phyloP scores from a whole-genome alignment of 1,284 basidiomycete species.

The Taiwanofungus camphoratus region DNA sequence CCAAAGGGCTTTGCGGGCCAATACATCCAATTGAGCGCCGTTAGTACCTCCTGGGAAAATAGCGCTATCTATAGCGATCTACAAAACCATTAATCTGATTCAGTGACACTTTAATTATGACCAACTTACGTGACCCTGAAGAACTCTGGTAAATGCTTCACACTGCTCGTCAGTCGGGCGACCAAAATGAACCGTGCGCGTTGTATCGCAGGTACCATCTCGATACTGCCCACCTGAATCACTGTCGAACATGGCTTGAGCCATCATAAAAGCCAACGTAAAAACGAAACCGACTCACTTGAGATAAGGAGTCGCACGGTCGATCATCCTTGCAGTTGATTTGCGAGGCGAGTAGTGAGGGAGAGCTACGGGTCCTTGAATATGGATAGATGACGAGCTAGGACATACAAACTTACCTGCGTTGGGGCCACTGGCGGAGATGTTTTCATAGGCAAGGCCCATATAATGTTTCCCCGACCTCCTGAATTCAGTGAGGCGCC shows the following conservation, averaged over 20 bases:
- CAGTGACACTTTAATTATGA: slow-evolving; percentile 5
- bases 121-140: slow-evolving; percentile 87
- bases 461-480: slow-evolving; percentile 71
- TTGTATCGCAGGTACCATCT: slow-evolving; percentile 92
- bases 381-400: not conserved
- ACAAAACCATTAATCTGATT: slow-evolving; percentile 14
- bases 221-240: slow-evolving; percentile 88
- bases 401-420: slow-evolving; percentile 40
- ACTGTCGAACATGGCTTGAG: slow-evolving; percentile 32
- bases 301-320: slow-evolving; percentile 78
- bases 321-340: slow-evolving; percentile 66
- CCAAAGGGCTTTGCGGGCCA: slow-evolving; percentile 85
- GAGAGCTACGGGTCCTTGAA: slow-evolving; percentile 46
- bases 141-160: slow-evolving; percentile 89
- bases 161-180: slow-evolving; percentile 75
- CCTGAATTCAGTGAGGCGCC: slow-evolving; percentile 77
- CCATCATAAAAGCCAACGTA: slow-evolving; percentile 1
- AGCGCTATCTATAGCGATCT: slow-evolving; percentile 88
- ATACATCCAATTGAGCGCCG: slow-evolving; percentile 74
- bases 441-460: slow-evolving; percentile 92
- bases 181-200: slow-evolving; percentile 87
- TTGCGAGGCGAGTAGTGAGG: slow-evolving; percentile 89
- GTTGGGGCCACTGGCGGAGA: slow-evolving; percentile 87
- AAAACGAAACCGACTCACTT: slow-evolving; percentile 52
- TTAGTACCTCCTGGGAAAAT: slow-evolving; percentile 88